phyloP scores from a whole-genome alignment of 2,329 filamentous ascomycete genomes.

The Exophiala sideris region DNA sequence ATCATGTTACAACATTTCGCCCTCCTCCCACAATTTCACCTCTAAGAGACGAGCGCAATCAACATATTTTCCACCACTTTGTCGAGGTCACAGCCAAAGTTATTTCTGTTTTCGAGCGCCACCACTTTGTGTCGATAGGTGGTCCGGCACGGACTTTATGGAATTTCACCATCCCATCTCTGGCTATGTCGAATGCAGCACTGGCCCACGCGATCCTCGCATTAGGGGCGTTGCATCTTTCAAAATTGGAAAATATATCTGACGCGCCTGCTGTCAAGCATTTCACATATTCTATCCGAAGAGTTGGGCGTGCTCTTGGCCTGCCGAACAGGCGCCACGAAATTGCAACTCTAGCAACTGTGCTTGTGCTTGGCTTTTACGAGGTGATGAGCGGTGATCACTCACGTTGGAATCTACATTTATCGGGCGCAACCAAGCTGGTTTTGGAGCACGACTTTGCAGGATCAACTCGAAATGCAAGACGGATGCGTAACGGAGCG shows the following conservation, averaged over 20 bases:
- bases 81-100: constrained; percentile 82
- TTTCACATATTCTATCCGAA: constrained; percentile 79
- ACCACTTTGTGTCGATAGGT: constrained; percentile 59
- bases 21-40: constrained; percentile 57
- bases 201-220: constrained; percentile 89
- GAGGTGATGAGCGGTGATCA: constrained; percentile 95
- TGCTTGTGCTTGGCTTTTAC: constrained; percentile 81
- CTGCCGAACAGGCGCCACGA: constrained; percentile 66
- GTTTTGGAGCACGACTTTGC: constrained; percentile 78
- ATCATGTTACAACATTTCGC: constrained; percentile 14
- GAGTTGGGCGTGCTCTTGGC: constrained; percentile 72
- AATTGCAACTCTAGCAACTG: constrained; percentile 81
- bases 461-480: constrained; percentile 67
- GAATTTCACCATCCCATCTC: constrained; percentile 76
- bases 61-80: constrained; percentile 86
- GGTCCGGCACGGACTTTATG: constrained; percentile 58
- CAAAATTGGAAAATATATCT: constrained; percentile 70
- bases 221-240: constrained; percentile 80
- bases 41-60: constrained; percentile 73
- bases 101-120: constrained; percentile 82
- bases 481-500: constrained; percentile 58
- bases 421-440: constrained; percentile 72
- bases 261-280: constrained; percentile 83
- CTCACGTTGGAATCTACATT: constrained; percentile 90
- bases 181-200: constrained; percentile 79